Percentiles rank a stretch among this genome's conserved stretches.
These are phyloP conservation scores for Pterulicium gracile DNA, from an alignment of 1,284 basidiomycete genomes.

Conservation along the genomic window DNA sequence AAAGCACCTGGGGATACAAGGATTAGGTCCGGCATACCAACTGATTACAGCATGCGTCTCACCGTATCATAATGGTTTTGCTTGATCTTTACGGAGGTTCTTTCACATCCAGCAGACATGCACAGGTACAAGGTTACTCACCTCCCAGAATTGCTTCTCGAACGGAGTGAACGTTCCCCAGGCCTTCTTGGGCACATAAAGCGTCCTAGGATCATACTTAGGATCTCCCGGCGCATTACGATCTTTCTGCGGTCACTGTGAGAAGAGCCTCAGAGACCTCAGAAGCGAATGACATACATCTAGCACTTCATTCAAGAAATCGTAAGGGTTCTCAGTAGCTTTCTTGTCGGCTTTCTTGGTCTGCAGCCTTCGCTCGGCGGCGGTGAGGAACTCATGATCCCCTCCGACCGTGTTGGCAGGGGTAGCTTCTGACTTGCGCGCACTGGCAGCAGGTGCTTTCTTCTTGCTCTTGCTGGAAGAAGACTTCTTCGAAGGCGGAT, in stretches of 20 bases:
- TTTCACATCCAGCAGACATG: constrained; percentile 4
- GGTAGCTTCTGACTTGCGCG: constrained; percentile 8
- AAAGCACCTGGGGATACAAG: constrained; percentile 75
- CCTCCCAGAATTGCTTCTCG: constrained; percentile 95
- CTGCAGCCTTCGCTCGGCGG: constrained; percentile 73
- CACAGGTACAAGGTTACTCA: constrained; percentile 15
- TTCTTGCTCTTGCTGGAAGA: constrained; percentile 24
- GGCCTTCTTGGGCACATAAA: constrained; percentile 70
- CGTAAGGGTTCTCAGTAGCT: constrained; percentile 70
- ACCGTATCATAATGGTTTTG: constrained; percentile 90
- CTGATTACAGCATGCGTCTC: too few relatives aligned
- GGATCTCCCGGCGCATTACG: constrained; percentile 69
- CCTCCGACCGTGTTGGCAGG: constrained; percentile 14
- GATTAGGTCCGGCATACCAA: too few relatives aligned
- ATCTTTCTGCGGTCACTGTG: constrained; percentile 83
- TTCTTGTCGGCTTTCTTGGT: constrained; percentile 79
- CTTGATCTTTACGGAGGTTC: constrained; percentile 52
- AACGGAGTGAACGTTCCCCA: constrained; percentile 92
- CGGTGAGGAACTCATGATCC: constrained; percentile 59
- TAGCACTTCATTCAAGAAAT: constrained; percentile 67
- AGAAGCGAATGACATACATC: constrained; percentile 42
- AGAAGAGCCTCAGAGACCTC: too few relatives aligned
- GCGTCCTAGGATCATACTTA: constrained; percentile 88
- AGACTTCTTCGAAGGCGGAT: constrained; percentile 18
- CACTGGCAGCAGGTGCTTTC: constrained; percentile 11